A percentile compares a stretch with the other conserved stretches of the same genome.
Conservation (phyloP, 345 rosid species). For the Nephelium lappaceum region DNA sequence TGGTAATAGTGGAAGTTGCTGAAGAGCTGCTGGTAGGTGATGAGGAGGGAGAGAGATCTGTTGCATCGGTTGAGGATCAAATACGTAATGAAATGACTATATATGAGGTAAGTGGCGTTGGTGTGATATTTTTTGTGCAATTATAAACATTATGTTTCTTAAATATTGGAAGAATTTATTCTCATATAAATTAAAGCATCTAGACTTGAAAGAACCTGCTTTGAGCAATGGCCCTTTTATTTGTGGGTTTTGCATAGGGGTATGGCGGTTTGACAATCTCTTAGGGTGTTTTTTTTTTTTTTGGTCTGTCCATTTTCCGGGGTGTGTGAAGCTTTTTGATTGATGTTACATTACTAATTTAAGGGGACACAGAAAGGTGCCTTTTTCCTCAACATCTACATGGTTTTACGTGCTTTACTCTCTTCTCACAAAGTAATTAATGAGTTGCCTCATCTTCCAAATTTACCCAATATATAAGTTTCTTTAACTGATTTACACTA, state of each 20-base stretch:
- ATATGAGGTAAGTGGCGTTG: constrained; percentile 63
- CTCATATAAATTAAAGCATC: not conserved
- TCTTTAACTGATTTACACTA: not conserved
- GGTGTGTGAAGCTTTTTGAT: not conserved
- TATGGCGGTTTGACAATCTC: not conserved
- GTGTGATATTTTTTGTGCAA: constrained; percentile 5
- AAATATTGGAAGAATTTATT: not conserved
- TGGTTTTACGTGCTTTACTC: too few relatives aligned
- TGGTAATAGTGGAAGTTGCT: constrained; percentile 39
- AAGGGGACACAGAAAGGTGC: not conserved
- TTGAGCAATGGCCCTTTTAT: not conserved
- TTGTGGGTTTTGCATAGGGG: not conserved
- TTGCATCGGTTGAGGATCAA: constrained; percentile 87
- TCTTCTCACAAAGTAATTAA: not conserved
- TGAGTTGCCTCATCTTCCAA: not conserved
- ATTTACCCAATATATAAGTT: not conserved
- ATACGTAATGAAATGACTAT: constrained; percentile 90
- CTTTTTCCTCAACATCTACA: not conserved
- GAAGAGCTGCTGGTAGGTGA: constrained; percentile 76
- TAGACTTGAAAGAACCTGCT: not conserved
- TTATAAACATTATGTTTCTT: not conserved
- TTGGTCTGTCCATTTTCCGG: not conserved
- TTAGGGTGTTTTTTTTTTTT: not conserved
- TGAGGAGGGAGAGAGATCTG: constrained; percentile 76
- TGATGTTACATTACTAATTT: too few relatives aligned